Evolutionary conservation across 1,139 yeast species (phyloP).

Genomic region (Saccharomycopsis crataegensis): DNA sequence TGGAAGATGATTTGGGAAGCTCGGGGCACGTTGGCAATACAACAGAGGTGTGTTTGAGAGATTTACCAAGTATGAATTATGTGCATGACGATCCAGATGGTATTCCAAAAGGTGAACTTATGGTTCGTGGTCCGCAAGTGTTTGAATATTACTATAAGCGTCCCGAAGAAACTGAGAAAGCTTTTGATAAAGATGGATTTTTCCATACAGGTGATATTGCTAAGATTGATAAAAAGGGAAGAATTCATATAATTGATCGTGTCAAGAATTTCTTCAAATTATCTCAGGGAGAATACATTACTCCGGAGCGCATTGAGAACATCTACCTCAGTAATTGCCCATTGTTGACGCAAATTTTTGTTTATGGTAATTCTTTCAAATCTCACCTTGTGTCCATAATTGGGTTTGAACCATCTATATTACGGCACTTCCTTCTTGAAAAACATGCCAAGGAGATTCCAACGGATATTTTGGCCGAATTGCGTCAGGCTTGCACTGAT

Average conservation of each 20-base stretch:
- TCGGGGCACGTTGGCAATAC: constrained; percentile 55
- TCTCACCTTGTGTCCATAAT: constrained; percentile 55
- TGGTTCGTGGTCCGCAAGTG: constrained; percentile 61
- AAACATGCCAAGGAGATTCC: constrained; percentile 6
- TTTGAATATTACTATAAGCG: constrained; percentile 56
- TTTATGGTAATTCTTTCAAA: constrained; percentile 63
- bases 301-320: constrained; percentile 73
- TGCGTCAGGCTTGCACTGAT: background rate
- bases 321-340: constrained; percentile 49
- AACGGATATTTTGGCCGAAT: background rate
- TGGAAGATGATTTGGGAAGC: constrained; percentile 47
- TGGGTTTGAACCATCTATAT: constrained; percentile 46
- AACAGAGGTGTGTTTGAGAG: constrained; percentile 53
- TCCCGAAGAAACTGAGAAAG: constrained; percentile 43
- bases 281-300: constrained; percentile 76
- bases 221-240: constrained; percentile 43
- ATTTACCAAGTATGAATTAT: constrained; percentile 65
- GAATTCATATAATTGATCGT: constrained; percentile 59
- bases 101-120: constrained; percentile 47
- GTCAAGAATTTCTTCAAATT: constrained; percentile 77
- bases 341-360: constrained; percentile 47
- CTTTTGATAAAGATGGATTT: constrained; percentile 63
- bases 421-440: constrained; percentile 21
- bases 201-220: constrained; percentile 75
- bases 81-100: constrained; percentile 43